These are phyloP conservation scores for Neofusicoccum parvum DNA, from an alignment of 2,329 filamentous ascomycete genomes.

Conservation along the genomic window DNA sequence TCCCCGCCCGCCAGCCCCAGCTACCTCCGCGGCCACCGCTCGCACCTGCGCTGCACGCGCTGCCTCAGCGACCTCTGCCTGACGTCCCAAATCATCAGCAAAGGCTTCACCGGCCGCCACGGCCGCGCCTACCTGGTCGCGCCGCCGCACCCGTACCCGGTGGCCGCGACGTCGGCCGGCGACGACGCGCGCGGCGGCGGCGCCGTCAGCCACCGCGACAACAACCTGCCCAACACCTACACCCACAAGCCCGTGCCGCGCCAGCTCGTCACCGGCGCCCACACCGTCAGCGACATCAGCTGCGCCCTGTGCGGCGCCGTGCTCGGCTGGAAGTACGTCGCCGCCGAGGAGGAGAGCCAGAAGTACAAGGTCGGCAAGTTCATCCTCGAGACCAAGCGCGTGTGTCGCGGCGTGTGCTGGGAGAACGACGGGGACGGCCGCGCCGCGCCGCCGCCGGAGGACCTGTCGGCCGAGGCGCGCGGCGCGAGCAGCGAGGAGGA, in stretches of 20 bases:
- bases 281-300: slow-evolving; percentile 63
- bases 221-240: slow-evolving; percentile 60
- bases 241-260: slow-evolving; percentile 59
- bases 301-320: slow-evolving; percentile 59
- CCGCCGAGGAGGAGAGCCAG: slow-evolving; percentile 63
- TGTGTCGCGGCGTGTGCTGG: slow-evolving; percentile 56
- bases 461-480: background rate
- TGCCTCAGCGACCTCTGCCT: slow-evolving; percentile 63
- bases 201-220: slow-evolving; percentile 26
- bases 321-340: slow-evolving; percentile 67
- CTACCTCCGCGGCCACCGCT: slow-evolving; percentile 29
- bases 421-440: slow-evolving; percentile 40
- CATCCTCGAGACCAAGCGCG: slow-evolving; percentile 63
- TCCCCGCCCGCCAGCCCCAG: slow-evolving; percentile 25
- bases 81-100: slow-evolving; percentile 62
- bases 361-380: slow-evolving; percentile 69
- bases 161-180: slow-evolving; percentile 6
- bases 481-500: slow-evolving; percentile 24
- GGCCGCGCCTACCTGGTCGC: slow-evolving; percentile 66
- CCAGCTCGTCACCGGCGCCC: slow-evolving; percentile 63
- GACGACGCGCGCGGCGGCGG: slow-evolving; percentile 11
- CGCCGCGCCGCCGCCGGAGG: background rate
- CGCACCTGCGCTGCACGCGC: slow-evolving; percentile 57
- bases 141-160: slow-evolving; percentile 33
- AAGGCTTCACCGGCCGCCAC: slow-evolving; percentile 67